Evolutionary conservation across 306 rosid species (phyloP), one percentile per base, ranked within the genome.

Genomic region (Alnus rubra): DNA sequence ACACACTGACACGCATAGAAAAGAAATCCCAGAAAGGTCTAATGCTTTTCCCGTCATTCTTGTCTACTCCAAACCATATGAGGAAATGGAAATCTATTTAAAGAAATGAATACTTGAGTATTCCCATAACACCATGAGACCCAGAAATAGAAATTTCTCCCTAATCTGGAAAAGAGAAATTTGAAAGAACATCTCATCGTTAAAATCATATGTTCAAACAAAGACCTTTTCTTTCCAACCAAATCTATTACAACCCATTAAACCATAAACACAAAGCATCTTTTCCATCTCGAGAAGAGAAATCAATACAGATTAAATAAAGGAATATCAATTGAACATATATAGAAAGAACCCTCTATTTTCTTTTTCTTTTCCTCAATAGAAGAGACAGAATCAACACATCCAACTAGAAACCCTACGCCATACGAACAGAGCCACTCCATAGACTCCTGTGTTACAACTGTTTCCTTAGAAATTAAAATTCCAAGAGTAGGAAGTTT

Each of bases 91-190:
- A 77, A 74, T 47, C 15, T 12, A 72, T 63, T 62, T 31, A 14
- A 64, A 23, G 19, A 55, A 74, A 51, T 51, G 19, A 55, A 37
- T 14, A 47, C 18, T 12, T 12, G 12, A 49, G n/a, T 48, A 65
- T 65, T 33, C 23, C 76, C 55, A 70, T 12, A 47, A 35, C 30
- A 45, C 19, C 53, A 51, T 31, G 79, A 74, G 23, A 78, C 47
- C 80, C 53, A 59, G 62, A 48, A 54, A 83, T 78, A 67, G 77
- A 15, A 45, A 30, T 35, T 69, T 50, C 78, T 75, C 63, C 19
- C 78, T 76, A 84, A 76, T 84, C 81, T 79, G 79, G 76, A 23
- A 72, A 39, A 67, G 7, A 31, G 18, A 51, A 74, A 31, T 50
- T 68, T n/a, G 15, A 23, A 59, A 9, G 65, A 59, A 59, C 65